Percentiles rank a stretch among this genome's conserved stretches.
Conservation (phyloP, 1,284 basidiomycete genomes). For the Leccinum angustisporum region DNA sequence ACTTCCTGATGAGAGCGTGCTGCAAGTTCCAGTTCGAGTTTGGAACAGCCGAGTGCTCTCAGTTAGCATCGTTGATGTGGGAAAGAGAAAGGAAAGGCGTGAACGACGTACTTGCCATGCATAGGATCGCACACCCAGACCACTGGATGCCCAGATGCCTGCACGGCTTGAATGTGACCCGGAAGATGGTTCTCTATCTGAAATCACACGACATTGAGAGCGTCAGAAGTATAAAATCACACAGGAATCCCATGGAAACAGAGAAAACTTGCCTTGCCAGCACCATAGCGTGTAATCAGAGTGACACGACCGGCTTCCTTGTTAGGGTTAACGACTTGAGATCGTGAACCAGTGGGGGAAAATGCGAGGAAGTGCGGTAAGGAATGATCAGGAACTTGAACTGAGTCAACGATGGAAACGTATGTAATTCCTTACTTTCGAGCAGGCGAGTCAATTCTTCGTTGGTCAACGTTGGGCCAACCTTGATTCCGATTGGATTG, state of each 20-base stretch:
- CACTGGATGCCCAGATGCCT: conserved; percentile 80
- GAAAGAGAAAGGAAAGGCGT: neutral
- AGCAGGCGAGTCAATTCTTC: conserved; percentile 83
- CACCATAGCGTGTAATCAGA: conserved; percentile 92
- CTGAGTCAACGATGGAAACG: neutral
- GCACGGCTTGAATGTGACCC: conserved; percentile 83
- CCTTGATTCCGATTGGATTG: conserved; percentile 97
- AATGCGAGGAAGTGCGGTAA: neutral
- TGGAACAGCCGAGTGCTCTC: neutral
- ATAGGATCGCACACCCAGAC: conserved; percentile 97
- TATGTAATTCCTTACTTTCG: conserved; percentile 58
- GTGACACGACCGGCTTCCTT: conserved; percentile 84
- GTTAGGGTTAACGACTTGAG: conserved; percentile 81
- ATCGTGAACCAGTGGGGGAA: neutral
- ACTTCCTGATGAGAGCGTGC: conserved; percentile 75
- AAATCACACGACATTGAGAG: neutral
- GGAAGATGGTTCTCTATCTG: conserved; percentile 80
- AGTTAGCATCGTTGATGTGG: neutral
- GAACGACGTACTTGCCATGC: conserved; percentile 82
- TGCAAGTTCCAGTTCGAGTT: conserved; percentile 31
- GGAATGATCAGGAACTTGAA: neutral
- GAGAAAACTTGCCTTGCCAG: conserved; percentile 59
- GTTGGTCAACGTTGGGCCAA: conserved; percentile 83
- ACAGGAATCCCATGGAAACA: neutral
- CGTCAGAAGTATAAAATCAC: neutral